Conservation (phyloP, 192 early-diverging fungal genomes). For the Coemansia asiatica region DNA sequence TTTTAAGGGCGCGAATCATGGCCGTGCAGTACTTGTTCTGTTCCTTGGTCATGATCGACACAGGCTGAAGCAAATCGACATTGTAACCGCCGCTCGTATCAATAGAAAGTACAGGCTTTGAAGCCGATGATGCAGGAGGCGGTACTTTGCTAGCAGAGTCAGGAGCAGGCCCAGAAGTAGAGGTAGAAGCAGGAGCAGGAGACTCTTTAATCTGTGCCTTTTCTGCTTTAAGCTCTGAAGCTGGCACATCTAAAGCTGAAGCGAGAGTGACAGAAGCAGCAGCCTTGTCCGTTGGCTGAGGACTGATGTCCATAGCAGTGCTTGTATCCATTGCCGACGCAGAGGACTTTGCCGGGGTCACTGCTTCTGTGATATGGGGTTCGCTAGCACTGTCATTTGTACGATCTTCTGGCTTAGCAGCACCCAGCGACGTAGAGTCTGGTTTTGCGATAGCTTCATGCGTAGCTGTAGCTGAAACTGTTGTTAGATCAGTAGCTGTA, state of each 20-base stretch:
- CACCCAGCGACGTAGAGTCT: too few relatives aligned
- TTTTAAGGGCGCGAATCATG: constrained; percentile 72
- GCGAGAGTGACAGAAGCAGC: not conserved
- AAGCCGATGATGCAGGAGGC: not conserved
- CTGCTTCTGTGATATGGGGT: too few relatives aligned
- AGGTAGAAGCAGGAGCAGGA: too few relatives aligned
- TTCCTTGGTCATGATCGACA: constrained; percentile 65
- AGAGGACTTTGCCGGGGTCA: too few relatives aligned
- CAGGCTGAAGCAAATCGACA: constrained; percentile 1
- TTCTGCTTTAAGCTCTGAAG: not conserved
- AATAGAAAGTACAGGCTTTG: not conserved
- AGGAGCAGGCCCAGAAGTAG: too few relatives aligned
- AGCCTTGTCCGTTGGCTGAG: not conserved
- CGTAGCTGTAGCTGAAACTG: too few relatives aligned
- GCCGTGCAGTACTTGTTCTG: constrained; percentile 82
- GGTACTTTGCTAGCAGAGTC: too few relatives aligned
- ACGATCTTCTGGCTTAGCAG: too few relatives aligned
- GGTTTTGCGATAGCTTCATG: too few relatives aligned
- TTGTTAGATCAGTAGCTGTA: too few relatives aligned
- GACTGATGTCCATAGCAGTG: constrained; percentile 6
- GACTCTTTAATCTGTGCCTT: too few relatives aligned
- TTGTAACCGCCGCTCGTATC: constrained; percentile 4
- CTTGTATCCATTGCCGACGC: not conserved
- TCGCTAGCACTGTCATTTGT: too few relatives aligned
- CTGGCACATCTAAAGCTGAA: not conserved